phyloP scores from a whole-genome alignment of 768 basidiomycete genomes.

The Lentinula aciculospora region DNA sequence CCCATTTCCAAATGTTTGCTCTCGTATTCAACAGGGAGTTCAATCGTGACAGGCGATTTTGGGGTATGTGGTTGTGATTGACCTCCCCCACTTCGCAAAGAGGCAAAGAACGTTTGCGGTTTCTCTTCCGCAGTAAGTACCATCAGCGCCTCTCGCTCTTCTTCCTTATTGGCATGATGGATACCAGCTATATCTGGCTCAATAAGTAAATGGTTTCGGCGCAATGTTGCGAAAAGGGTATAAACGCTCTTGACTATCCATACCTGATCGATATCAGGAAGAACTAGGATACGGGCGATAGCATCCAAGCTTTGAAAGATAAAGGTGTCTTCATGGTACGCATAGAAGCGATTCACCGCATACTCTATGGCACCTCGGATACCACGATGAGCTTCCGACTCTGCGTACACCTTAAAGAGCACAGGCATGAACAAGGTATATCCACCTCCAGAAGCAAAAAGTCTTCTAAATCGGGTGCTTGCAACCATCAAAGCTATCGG shows the following conservation, averaged over 20 bases:
- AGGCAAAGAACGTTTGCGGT: constrained; percentile 62
- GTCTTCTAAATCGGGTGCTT: constrained; percentile 68
- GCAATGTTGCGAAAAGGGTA: constrained; percentile 53
- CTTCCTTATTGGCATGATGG: constrained; percentile 50
- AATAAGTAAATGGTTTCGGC: constrained; percentile 26
- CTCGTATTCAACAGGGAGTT: constrained; percentile 58
- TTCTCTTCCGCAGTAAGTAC: constrained; percentile 66
- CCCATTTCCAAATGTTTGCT: constrained; percentile 51
- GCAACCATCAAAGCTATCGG: constrained; percentile 66
- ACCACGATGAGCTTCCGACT: constrained; percentile 48
- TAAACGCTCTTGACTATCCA: constrained; percentile 55
- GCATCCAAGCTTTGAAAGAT: constrained; percentile 69
- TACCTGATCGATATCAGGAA: constrained; percentile 40
- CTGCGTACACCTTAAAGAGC: constrained; percentile 64
- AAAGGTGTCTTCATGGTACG: constrained; percentile 66
- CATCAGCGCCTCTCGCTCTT: constrained; percentile 69
- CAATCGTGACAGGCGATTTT: constrained; percentile 33
- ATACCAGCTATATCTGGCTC: constrained; percentile 63
- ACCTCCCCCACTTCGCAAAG: constrained; percentile 33
- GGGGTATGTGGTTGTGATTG: constrained; percentile 21
- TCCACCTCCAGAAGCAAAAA: constrained; percentile 67
- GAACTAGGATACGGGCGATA: constrained; percentile 47
- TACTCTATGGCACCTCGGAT: constrained; percentile 70
- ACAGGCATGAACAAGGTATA: constrained; percentile 74
- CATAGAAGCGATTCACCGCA: constrained; percentile 65